Evolutionary conservation across 2,329 filamentous ascomycete species (phyloP).

Genomic region (Coniochaeta sp.): DNA sequence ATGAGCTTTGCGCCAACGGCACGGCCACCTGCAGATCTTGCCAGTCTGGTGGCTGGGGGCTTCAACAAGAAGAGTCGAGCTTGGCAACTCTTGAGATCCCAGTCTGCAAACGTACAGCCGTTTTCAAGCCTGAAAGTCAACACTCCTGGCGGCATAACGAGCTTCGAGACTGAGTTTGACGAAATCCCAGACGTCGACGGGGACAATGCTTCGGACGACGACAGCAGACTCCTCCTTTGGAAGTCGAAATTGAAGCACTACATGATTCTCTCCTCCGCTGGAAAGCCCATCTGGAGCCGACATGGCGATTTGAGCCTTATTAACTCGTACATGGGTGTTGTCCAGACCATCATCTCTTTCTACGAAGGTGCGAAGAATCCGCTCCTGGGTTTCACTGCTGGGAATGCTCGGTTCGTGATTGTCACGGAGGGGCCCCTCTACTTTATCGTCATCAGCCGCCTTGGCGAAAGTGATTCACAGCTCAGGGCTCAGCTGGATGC

Average conservation of each 20-base stretch:
- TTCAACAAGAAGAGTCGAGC: constrained; percentile 59
- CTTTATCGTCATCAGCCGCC: constrained; percentile 84
- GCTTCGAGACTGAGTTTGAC: constrained; percentile 75
- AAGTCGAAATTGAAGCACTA: constrained; percentile 95
- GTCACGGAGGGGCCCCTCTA: constrained; percentile 81
- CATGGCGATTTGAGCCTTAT: constrained; percentile 87
- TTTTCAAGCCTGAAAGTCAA: constrained; percentile 47
- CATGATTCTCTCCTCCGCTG: constrained; percentile 89
- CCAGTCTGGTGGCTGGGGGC: constrained; percentile 73
- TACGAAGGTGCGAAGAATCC: constrained; percentile 76
- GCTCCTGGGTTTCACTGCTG: constrained; percentile 80
- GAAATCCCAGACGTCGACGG: constrained; percentile 46
- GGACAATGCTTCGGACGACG: constrained; percentile 33
- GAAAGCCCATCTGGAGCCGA: constrained; percentile 94
- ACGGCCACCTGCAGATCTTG: constrained; percentile 63
- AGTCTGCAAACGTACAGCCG: constrained; percentile 51
- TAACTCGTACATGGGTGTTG: constrained; percentile 88
- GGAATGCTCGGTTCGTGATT: constrained; percentile 77
- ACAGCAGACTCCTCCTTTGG: constrained; percentile 65
- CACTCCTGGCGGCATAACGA: constrained; percentile 47
- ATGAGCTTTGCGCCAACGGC: constrained; percentile 59
- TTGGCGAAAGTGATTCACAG: constrained; percentile 88
- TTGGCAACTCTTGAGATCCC: constrained; percentile 60
- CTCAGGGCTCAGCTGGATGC: constrained; percentile 83
- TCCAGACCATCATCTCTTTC: constrained; percentile 97